Evolutionary conservation across 2,329 filamentous ascomycete genomes (phyloP), one percentile per base, ranked within the genome.

Genomic region (Pseudogymnoascus sp.): DNA sequence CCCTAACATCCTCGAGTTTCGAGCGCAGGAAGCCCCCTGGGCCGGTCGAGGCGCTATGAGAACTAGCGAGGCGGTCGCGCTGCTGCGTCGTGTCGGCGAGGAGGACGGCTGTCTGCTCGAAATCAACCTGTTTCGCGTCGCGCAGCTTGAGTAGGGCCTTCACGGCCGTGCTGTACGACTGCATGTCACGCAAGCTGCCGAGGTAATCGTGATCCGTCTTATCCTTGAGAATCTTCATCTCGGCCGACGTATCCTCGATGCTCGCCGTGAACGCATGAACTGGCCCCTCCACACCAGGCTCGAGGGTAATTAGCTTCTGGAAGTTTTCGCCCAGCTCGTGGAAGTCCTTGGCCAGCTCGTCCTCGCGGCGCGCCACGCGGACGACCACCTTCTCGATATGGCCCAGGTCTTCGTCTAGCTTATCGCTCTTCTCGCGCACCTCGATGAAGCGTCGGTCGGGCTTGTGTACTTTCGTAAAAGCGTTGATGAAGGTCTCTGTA

Each of bases 61-160:
- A 84, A 0, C 85, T 84, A 7, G 81, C 80, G 15, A 73, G 64
- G 4, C 66, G 80, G 74, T 99, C 94, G 57, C 92, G 88, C 74
- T 99, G 94, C 3, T 85, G 78, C 2, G 90, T 91, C 0, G 90
- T 91, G 73, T 96, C 96, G 76, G 90, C 90, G 60, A 97, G 88
- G 74, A 97, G 97, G 72, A 97, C 93, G 29, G 92, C 96, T 35
- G 99, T 81, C 66, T 91, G 92, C 76, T 99, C 94, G 71, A 93
- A 96, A 77, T 99, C 94, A 62, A 99, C 87, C 74, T 99, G 94
- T 73, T 99, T 99, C 77, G 95, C 92, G 77, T 99, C 94, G 36
- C 94, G 87, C 1, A 90, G 90, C 74, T 96, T 96, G 65, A 99
- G 85, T 4, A 99, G 85, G 24, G 85, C 82, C 74, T 96, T 96